Evolutionary conservation across 768 basidiomycete species (phyloP).

Genomic region (Suillus variegatus): DNA sequence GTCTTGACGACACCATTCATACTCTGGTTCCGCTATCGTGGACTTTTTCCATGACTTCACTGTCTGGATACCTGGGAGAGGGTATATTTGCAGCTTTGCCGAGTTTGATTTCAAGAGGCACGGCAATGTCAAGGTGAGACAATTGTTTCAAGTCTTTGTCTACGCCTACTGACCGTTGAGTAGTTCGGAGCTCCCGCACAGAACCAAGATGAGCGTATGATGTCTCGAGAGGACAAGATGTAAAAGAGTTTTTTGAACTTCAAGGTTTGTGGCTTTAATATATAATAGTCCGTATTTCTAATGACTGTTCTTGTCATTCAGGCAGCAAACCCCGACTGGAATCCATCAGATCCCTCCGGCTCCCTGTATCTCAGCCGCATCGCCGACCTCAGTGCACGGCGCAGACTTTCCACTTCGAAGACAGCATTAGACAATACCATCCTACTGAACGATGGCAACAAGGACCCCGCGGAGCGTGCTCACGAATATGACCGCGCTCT

Average conservation of each 20-base stretch:
- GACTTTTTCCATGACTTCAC: constrained; percentile 99
- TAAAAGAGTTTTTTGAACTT: constrained; percentile 99
- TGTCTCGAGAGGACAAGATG: constrained; percentile 96
- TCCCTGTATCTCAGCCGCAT: constrained; percentile 89
- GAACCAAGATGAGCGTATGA: constrained; percentile 68
- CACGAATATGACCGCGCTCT: constrained; percentile 78
- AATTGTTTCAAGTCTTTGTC: not conserved
- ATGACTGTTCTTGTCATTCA: constrained; percentile 25
- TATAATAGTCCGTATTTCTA: not conserved
- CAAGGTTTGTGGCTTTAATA: constrained; percentile 57
- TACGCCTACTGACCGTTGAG: constrained; percentile 4
- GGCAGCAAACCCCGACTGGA: constrained; percentile 97
- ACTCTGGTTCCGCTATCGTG: constrained; percentile 88
- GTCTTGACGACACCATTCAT: constrained; percentile 94
- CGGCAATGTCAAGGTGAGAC: constrained; percentile 80
- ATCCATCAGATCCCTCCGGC: constrained; percentile 85
- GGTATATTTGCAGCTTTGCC: constrained; percentile 98
- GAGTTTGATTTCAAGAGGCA: constrained; percentile 97
- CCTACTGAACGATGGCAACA: constrained; percentile 35
- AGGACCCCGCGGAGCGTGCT: constrained; percentile 50
- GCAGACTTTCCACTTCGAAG: constrained; percentile 29
- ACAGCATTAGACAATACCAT: constrained; percentile 28
- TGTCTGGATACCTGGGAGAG: constrained; percentile 93
- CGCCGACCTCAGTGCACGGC: constrained; percentile 62
- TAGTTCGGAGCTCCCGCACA: constrained; percentile 85